phyloP scores from a whole-genome alignment of 345 rosid species.

The Streptanthus diversifolius region DNA sequence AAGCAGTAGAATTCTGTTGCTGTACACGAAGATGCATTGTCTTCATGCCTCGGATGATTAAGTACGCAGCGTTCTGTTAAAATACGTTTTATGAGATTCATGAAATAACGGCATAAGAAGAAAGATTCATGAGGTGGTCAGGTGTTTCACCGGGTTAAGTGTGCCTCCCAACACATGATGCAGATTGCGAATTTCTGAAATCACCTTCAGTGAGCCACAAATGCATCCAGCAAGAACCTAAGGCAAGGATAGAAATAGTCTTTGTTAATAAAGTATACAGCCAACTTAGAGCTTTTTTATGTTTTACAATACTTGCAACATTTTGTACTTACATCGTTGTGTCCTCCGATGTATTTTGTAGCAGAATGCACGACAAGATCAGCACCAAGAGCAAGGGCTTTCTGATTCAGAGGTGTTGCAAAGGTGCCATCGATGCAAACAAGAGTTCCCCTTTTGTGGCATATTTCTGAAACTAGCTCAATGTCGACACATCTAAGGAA shows the following conservation, averaged over 20 bases:
- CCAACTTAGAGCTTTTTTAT: neutral
- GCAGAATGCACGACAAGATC: slow-evolving; percentile 93
- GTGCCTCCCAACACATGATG: slow-evolving; percentile 94
- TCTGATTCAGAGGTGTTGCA: slow-evolving; percentile 97
- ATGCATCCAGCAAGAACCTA: slow-evolving; percentile 98
- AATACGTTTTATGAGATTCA: neutral
- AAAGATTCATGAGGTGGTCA: neutral
- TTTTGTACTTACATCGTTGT: slow-evolving; percentile 71
- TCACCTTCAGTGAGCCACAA: slow-evolving; percentile 69
- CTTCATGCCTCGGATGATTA: slow-evolving; percentile 98
- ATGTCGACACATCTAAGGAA: slow-evolving; percentile 94
- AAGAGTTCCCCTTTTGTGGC: slow-evolving; percentile 81
- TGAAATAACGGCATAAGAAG: neutral
- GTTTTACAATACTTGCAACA: slow-evolving; percentile 2
- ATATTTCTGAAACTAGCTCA: slow-evolving; percentile 75
- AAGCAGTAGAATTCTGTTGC: slow-evolving; percentile 91
- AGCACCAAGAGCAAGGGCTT: slow-evolving; percentile 92
- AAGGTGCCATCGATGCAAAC: slow-evolving; percentile 99
- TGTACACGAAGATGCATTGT: slow-evolving; percentile 98
- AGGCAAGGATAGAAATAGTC: neutral
- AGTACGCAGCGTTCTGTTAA: slow-evolving; percentile 83
- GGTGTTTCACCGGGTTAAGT: slow-evolving; percentile 69
- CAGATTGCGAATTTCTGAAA: slow-evolving; percentile 75
- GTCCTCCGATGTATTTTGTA: slow-evolving; percentile 92
- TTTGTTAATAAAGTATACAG: neutral